phyloP scores from a whole-genome alignment of 345 rosid genomes.

The Firmiana major region DNA sequence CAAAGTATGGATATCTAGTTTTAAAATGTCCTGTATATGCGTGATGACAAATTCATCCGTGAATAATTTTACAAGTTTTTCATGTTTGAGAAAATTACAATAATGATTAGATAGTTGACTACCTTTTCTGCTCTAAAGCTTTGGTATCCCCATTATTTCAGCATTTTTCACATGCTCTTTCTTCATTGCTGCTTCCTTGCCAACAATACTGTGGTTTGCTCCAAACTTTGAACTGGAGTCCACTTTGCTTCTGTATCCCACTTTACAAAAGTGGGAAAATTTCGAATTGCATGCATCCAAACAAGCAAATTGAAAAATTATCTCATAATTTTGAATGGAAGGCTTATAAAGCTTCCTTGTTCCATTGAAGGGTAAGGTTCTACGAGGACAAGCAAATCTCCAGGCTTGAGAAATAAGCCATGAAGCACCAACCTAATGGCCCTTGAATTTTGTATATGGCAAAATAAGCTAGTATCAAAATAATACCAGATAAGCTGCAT shows the following conservation, averaged over 20 bases:
- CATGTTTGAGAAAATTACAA: too few relatives aligned
- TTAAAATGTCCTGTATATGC: too few relatives aligned
- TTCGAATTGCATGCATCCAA: not conserved
- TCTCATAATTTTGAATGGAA: not conserved
- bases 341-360: constrained; percentile 5
- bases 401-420: constrained; percentile 27
- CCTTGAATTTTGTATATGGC: not conserved
- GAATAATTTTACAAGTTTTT: too few relatives aligned
- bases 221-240: not conserved
- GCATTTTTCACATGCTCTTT: constrained; percentile 23
- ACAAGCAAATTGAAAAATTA: not conserved
- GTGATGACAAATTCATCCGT: too few relatives aligned
- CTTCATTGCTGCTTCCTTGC: constrained; percentile 12
- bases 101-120: not conserved
- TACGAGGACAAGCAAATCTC: constrained; percentile 36
- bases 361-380: not conserved
- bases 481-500: too few relatives aligned
- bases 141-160: constrained; percentile 26
- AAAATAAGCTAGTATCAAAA: too few relatives aligned
- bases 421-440: constrained; percentile 35
- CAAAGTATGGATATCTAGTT: too few relatives aligned
- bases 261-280: not conserved
- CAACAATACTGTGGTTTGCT: not conserved
- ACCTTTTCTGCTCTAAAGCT: constrained; percentile 28
- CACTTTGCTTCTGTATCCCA: not conserved